Evolutionary conservation across 768 basidiomycete genomes (phyloP).

Genomic region (Leccinum rimulosum): DNA sequence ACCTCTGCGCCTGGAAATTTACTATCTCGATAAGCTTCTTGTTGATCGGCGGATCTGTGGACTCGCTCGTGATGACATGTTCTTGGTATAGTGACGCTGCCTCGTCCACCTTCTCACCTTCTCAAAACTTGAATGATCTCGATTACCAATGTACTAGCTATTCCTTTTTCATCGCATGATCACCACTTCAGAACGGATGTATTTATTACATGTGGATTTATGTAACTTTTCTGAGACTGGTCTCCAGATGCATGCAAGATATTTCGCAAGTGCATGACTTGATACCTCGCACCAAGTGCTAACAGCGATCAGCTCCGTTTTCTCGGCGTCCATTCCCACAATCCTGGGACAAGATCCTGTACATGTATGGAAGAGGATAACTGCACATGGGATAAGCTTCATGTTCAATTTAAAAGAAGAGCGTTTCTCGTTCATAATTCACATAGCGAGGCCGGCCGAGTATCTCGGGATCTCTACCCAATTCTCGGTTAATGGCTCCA

Average conservation of each 20-base stretch:
- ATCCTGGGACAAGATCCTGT: slow-evolving; percentile 1
- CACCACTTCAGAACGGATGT: not conserved
- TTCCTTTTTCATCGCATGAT: not conserved
- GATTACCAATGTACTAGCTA: not conserved
- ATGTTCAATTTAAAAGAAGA: not conserved
- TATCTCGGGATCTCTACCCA: slow-evolving; percentile 1
- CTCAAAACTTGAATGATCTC: not conserved
- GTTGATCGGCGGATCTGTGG: not conserved
- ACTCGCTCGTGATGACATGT: not conserved
- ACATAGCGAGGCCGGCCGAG: not conserved
- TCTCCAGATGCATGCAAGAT: not conserved
- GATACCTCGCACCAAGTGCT: not conserved
- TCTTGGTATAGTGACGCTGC: not conserved
- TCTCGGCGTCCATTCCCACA: not conserved
- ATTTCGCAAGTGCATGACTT: not conserved
- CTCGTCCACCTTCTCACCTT: not conserved
- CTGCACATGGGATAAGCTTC: not conserved
- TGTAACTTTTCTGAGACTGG: not conserved
- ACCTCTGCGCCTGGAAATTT: slow-evolving; percentile 6
- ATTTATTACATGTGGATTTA: not conserved
- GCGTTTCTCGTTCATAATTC: not conserved
- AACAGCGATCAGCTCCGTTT: not conserved
- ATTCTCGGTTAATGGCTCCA: too few relatives aligned
- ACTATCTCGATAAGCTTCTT: not conserved
- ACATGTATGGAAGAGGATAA: slow-evolving; percentile 4